Conservation (phyloP, 345 rosid species). For the Melaleuca alternifolia region DNA sequence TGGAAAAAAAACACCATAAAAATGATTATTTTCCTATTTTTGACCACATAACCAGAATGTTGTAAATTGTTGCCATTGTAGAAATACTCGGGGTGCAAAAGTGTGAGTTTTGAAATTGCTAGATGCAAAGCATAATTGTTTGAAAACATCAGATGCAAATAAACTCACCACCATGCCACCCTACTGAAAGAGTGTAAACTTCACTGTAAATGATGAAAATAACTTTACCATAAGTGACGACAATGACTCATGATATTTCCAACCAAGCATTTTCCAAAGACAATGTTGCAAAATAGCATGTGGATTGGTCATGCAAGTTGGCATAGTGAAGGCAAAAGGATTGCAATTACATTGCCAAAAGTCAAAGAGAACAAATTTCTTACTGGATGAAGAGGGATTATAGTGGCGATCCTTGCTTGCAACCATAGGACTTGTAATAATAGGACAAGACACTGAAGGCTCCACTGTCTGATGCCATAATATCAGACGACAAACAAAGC, state of each 20-base stretch:
- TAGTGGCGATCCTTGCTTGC: slow-evolving; percentile 24
- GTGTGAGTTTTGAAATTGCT: not conserved
- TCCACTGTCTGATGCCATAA: slow-evolving; percentile 41
- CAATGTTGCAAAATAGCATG: not conserved
- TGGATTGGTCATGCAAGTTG: not conserved
- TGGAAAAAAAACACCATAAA: not conserved
- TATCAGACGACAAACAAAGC: not conserved
- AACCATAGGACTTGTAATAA: slow-evolving; percentile 3
- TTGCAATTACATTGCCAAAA: not conserved
- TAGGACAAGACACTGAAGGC: slow-evolving; percentile 28
- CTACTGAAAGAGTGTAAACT: not conserved
- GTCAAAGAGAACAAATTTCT: not conserved
- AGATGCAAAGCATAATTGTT: not conserved
- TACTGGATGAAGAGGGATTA: slow-evolving; percentile 31
- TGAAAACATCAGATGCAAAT: not conserved
- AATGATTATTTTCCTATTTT: not conserved
- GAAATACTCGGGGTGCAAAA: not conserved
- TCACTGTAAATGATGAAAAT: not conserved
- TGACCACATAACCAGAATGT: not conserved
- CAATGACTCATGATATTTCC: not conserved
- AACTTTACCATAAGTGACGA: not conserved
- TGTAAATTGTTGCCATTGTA: not conserved
- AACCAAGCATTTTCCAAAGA: not conserved
- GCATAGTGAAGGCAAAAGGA: not conserved
- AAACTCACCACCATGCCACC: not conserved